Conservation (phyloP, 148 eudicot genomes). For the Talinum fruticosum region DNA sequence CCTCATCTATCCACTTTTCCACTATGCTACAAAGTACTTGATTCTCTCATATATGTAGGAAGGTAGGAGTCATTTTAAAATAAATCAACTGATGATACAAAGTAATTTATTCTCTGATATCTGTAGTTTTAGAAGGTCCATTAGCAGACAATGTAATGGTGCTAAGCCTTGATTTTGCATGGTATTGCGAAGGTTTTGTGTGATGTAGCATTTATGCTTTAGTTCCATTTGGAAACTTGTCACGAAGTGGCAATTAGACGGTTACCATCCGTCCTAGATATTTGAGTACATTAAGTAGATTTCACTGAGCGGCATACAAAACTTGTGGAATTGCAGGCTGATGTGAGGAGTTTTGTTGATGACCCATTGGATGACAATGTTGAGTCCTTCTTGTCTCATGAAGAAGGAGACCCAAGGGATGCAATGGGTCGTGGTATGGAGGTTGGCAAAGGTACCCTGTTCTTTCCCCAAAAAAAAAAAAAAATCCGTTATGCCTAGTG, state of each 20-base stretch:
- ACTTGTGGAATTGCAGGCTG: conserved; percentile 36
- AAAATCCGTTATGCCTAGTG: not conserved
- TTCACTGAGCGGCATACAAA: not conserved
- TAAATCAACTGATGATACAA: not conserved
- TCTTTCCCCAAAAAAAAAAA: no score
- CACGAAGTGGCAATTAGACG: not conserved
- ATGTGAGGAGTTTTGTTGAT: conserved; percentile 47
- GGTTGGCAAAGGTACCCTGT: conserved; percentile 43
- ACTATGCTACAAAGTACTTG: not conserved
- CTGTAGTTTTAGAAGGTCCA: not conserved
- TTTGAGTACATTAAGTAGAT: not conserved
- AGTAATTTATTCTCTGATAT: not conserved
- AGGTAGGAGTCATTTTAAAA: not conserved
- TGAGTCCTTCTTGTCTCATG: conserved; percentile 62
- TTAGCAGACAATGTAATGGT: not conserved
- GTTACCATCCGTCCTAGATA: not conserved
- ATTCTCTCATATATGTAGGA: not conserved
- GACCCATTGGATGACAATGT: conserved; percentile 66
- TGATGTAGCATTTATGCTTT: not conserved
- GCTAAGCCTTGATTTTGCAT: not conserved
- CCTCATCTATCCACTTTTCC: not conserved
- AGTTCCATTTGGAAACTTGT: not conserved
- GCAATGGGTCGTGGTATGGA: conserved; percentile 52
- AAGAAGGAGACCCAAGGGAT: conserved; percentile 52
- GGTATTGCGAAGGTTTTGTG: not conserved